Evolutionary conservation across 805 yeast species (phyloP).

Genomic region (Wickerhamiella spandovensis): DNA sequence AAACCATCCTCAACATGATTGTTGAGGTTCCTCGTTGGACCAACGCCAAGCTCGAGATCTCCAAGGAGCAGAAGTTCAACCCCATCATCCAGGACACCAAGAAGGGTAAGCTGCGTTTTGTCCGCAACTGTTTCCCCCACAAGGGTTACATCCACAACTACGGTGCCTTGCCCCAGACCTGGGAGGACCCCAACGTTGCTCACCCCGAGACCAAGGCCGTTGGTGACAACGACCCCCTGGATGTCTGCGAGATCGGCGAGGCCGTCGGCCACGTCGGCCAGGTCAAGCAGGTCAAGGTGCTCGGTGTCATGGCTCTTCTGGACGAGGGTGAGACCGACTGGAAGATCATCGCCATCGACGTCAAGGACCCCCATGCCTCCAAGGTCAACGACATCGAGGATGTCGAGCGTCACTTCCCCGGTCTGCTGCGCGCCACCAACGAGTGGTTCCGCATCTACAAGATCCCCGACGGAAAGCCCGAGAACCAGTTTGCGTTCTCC

Average conservation of each 20-base stretch:
- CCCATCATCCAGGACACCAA: conserved; percentile 96
- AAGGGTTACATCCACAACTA: conserved; percentile 98
- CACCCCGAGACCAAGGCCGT: conserved; percentile 34
- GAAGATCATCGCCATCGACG: conserved; percentile 85
- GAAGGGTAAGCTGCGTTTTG: conserved; percentile 92
- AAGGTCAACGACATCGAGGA: conserved; percentile 84
- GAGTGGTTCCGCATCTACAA: conserved; percentile 99
- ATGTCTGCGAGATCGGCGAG: conserved; percentile 81
- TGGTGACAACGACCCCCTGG: conserved; percentile 95
- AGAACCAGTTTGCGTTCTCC: conserved; percentile 90
- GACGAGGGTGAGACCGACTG: conserved; percentile 98
- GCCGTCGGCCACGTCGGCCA: conserved; percentile 46
- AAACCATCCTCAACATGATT: conserved; percentile 75
- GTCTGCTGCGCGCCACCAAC: conserved; percentile 81
- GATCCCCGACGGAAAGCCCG: conserved; percentile 95
- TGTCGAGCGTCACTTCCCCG: conserved; percentile 81
- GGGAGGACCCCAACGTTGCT: conserved; percentile 80
- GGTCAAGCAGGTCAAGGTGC: conserved; percentile 76
- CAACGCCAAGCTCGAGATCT: conserved; percentile 91
- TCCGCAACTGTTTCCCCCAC: conserved; percentile 96
- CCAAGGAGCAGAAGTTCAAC: conserved; percentile 70
- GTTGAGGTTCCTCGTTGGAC: conserved; percentile 99
- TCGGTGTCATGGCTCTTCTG: conserved; percentile 88
- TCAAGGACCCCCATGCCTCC: conserved; percentile 77
- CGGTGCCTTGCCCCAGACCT: conserved; percentile 98